These are phyloP conservation scores for Penicilliopsis zonata DNA, from an alignment of 495 filamentous ascomycete genomes.

Conservation along the genomic window DNA sequence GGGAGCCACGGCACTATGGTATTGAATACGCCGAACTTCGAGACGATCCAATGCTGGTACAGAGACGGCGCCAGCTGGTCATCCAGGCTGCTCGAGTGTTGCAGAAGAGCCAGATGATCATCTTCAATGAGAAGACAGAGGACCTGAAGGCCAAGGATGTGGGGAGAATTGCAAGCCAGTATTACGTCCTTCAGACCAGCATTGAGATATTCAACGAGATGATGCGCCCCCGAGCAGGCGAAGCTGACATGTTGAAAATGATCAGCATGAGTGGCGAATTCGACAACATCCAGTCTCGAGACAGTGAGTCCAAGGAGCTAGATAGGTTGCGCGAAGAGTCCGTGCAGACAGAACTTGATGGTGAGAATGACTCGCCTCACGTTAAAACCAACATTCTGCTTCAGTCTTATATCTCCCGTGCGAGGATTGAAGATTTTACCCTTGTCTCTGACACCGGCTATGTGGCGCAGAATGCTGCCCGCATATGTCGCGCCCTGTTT, in stretches of 20 bases:
- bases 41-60: constrained; percentile 75
- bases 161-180: constrained; percentile 93
- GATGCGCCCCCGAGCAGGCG: constrained; percentile 71
- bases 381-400: constrained; percentile 92
- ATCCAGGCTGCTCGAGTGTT: constrained; percentile 77
- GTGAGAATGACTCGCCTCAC: constrained; percentile 65
- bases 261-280: constrained; percentile 95
- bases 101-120: constrained; percentile 94
- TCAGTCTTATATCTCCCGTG: constrained; percentile 88
- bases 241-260: constrained; percentile 87
- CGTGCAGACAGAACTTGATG: constrained; percentile 60
- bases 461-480: constrained; percentile 86
- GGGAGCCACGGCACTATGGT: constrained; percentile 85
- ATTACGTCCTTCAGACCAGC: constrained; percentile 84
- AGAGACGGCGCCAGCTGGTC: constrained; percentile 68
- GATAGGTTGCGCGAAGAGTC: constrained; percentile 48
- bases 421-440: constrained; percentile 81
- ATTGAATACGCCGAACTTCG: constrained; percentile 86
- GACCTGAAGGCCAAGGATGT: constrained; percentile 87
- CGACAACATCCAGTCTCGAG: constrained; percentile 86
- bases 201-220: constrained; percentile 90
- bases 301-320: constrained; percentile 76
- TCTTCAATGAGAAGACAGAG: constrained; percentile 88
- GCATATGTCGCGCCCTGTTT: constrained; percentile 90
- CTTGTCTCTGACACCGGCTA: constrained; percentile 85